Percentiles rank a stretch among this genome's conserved stretches.
Evolutionary conservation across 2,329 filamentous ascomycete genomes (phyloP).

Genomic region (Alternaria incomplexa): DNA sequence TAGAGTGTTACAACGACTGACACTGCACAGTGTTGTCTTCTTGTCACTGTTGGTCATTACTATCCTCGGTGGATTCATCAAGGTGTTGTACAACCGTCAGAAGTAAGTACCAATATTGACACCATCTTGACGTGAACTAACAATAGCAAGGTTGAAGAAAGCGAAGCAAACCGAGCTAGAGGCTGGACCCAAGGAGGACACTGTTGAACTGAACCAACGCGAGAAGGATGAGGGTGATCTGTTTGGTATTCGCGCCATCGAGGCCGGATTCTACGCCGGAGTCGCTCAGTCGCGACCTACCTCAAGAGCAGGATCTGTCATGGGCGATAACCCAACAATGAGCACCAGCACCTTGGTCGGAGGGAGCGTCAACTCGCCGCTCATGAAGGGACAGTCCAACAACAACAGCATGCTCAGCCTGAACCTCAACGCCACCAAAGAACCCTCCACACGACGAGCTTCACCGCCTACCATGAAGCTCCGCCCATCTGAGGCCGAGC

Average conservation of each 20-base stretch:
- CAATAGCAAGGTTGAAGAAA: constrained; percentile 36
- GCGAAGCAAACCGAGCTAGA: constrained; percentile 35
- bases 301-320: constrained; percentile 43
- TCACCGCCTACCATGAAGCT: constrained; percentile 38
- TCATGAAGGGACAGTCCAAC: constrained; percentile 39
- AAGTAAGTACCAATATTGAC: constrained; percentile 35
- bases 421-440: constrained; percentile 31
- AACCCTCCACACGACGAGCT: constrained; percentile 25
- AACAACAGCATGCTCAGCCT: constrained; percentile 44
- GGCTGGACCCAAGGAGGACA: constrained; percentile 38
- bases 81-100: constrained; percentile 43
- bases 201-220: constrained; percentile 42
- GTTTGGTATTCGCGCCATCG: constrained; percentile 50
- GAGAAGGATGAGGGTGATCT: constrained; percentile 49
- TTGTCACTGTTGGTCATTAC: constrained; percentile 36
- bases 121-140: constrained; percentile 11
- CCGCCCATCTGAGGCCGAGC: constrained; percentile 45
- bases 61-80: constrained; percentile 42
- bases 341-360: constrained; percentile 46
- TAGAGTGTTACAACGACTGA: not conserved
- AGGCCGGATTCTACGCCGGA: constrained; percentile 51
- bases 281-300: constrained; percentile 48
- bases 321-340: constrained; percentile 33
- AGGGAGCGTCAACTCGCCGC: constrained; percentile 38
- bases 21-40: constrained; percentile 44